Conservation (phyloP, 2,329 filamentous ascomycete species). For the Talaromyces sp. region DNA sequence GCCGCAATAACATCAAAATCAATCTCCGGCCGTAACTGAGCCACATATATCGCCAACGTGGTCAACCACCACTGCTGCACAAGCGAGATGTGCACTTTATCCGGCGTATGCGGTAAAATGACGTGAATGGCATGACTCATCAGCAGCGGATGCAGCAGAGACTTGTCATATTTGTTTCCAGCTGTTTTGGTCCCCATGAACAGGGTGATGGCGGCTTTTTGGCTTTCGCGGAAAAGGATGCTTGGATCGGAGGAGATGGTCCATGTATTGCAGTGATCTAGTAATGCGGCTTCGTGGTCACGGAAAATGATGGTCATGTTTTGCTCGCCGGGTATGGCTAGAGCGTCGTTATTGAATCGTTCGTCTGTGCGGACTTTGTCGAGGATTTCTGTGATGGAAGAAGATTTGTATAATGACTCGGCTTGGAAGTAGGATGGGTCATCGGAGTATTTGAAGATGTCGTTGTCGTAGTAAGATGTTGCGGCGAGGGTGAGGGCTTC, state of each 20-base stretch:
- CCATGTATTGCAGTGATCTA: conserved; percentile 94
- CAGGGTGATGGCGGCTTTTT: conserved; percentile 53
- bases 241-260: conserved; percentile 62
- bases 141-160: conserved; percentile 77
- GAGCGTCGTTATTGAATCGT: conserved; percentile 67
- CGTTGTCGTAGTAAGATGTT: conserved; percentile 56
- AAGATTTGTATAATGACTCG: conserved; percentile 59
- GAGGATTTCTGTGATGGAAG: conserved; percentile 69
- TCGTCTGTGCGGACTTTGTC: conserved; percentile 66
- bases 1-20: conserved; percentile 62
- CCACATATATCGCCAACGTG: conserved; percentile 72
- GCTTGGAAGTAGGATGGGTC: conserved; percentile 65
- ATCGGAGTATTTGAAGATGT: conserved; percentile 65
- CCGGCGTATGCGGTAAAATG: conserved; percentile 73
- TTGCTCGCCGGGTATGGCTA: conserved; percentile 52
- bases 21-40: conserved; percentile 70
- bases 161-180: conserved; percentile 71
- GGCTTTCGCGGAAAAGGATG: conserved; percentile 72
- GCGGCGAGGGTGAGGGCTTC: conserved; percentile 75
- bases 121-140: conserved; percentile 86
- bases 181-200: conserved; percentile 35
- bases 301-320: conserved; percentile 69
- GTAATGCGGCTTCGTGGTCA: conserved; percentile 65
- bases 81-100: conserved; percentile 68
- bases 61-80: conserved; percentile 90